Conservation (phyloP, 306 rosid genomes). For the Chamaecrista fasciculata region DNA sequence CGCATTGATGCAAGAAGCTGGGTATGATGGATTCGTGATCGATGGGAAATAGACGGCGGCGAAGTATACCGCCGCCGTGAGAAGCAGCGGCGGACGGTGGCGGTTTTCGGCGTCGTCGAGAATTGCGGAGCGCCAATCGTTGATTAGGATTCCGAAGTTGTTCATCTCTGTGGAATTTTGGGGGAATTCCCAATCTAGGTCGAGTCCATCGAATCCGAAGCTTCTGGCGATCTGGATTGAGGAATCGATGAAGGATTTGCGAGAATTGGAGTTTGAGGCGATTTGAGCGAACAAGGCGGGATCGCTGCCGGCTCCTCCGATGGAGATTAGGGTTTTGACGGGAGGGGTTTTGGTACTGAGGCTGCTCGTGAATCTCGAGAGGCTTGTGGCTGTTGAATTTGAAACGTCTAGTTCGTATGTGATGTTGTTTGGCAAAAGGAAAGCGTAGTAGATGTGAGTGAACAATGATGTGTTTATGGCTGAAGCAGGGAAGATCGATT, state of each 20-base stretch:
- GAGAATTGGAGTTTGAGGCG: slow-evolving; percentile 40
- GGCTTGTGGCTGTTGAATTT: slow-evolving; percentile 27
- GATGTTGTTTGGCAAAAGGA: too few relatives aligned
- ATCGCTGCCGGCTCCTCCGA: slow-evolving; percentile 48
- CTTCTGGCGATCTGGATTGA: slow-evolving; percentile 50
- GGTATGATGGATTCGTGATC: slow-evolving; percentile 32
- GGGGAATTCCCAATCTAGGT: slow-evolving; percentile 80
- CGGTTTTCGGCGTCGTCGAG: slow-evolving; percentile 29
- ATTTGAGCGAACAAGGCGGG: slow-evolving; percentile 36
- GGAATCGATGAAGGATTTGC: slow-evolving; percentile 58
- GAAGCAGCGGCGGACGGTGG: slow-evolving; percentile 38
- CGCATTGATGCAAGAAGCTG: slow-evolving; percentile 35
- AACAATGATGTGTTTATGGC: slow-evolving; percentile 59
- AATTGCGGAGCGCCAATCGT: slow-evolving; percentile 41
- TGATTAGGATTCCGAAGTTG: slow-evolving; percentile 36
- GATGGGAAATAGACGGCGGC: slow-evolving; percentile 36
- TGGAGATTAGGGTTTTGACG: slow-evolving; percentile 46
- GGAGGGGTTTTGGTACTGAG: slow-evolving; percentile 34
- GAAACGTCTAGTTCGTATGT: slow-evolving; percentile 34
- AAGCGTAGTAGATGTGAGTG: slow-evolving; percentile 68
- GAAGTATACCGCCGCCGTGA: slow-evolving; percentile 71
- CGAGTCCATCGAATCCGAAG: slow-evolving; percentile 64
- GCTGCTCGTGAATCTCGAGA: slow-evolving; percentile 45
- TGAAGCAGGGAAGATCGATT: slow-evolving; percentile 51
- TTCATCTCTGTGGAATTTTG: slow-evolving; percentile 40